Evolutionary conservation across 2,329 filamentous ascomycete genomes (phyloP).

Genomic region (Apiospora pterosperma): DNA sequence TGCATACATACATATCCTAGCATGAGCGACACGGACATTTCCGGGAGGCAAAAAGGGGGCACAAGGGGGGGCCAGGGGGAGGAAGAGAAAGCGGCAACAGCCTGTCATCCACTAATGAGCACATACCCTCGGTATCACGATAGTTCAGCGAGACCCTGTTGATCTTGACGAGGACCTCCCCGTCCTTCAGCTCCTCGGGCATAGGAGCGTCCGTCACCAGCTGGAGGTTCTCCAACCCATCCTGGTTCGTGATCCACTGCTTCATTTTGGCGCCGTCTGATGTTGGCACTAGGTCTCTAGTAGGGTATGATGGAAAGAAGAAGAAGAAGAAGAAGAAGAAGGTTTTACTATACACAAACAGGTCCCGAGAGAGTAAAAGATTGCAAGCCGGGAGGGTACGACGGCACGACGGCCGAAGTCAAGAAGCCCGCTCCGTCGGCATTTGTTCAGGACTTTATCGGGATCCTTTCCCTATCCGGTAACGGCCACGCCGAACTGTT

Average conservation of each 20-base stretch:
- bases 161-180: constrained; percentile 50
- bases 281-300: neutral
- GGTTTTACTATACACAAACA: too few relatives aligned
- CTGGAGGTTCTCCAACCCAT: constrained; percentile 53
- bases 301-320: neutral
- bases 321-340: neutral
- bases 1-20: constrained; percentile 20
- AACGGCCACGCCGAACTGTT: neutral
- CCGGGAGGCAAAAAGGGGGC: too few relatives aligned
- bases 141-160: constrained; percentile 46
- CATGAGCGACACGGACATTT: neutral
- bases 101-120: neutral
- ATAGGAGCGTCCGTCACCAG: constrained; percentile 37
- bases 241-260: constrained; percentile 54
- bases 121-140: constrained; percentile 45
- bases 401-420: neutral
- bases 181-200: constrained; percentile 40
- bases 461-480: neutral
- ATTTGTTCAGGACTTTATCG: neutral
- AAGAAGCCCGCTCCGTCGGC: neutral
- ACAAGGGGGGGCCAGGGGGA: too few relatives aligned
- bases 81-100: too few relatives aligned
- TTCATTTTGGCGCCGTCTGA: constrained; percentile 19
- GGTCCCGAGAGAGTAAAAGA: too few relatives aligned
- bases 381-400: neutral